phyloP scores from a whole-genome alignment of 495 filamentous ascomycete genomes.

The Hyaloscypha finlandica region DNA sequence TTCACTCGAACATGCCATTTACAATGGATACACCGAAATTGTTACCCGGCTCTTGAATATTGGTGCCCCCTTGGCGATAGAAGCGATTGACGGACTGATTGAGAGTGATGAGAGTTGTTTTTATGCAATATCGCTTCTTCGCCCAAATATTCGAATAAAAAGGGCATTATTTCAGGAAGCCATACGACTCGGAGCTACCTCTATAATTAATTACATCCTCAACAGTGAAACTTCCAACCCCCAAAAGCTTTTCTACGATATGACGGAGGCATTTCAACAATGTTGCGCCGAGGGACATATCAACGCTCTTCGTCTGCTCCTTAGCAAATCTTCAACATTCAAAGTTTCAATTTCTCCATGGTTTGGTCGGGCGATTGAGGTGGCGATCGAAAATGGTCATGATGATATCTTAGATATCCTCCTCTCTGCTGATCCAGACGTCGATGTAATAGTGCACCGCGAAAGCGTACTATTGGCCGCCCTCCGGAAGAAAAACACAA shows the following conservation, averaged over 20 bases:
- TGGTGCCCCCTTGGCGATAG: neutral
- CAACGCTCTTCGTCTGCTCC: neutral
- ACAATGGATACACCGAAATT: neutral
- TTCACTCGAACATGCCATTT: neutral
- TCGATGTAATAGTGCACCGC: neutral
- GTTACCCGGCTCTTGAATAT: neutral
- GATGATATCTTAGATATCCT: neutral
- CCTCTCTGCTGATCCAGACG: neutral
- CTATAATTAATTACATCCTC: neutral
- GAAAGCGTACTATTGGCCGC: neutral
- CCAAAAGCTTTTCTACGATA: neutral
- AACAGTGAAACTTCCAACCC: neutral
- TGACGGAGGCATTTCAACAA: neutral
- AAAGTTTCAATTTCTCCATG: neutral
- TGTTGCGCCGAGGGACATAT: neutral
- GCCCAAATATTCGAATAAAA: neutral
- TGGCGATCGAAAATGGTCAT: neutral
- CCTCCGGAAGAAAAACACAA: neutral
- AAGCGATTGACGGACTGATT: neutral
- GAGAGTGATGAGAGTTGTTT: neutral
- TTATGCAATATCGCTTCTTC: neutral
- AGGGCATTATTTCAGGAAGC: neutral
- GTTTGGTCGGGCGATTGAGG: neutral
- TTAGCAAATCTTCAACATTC: neutral
- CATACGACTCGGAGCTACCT: neutral